Percentiles rank a stretch among this genome's conserved stretches.
Evolutionary conservation across 371 early-diverging fungal species (phyloP).

Genomic region (Zychaea mexicana): DNA sequence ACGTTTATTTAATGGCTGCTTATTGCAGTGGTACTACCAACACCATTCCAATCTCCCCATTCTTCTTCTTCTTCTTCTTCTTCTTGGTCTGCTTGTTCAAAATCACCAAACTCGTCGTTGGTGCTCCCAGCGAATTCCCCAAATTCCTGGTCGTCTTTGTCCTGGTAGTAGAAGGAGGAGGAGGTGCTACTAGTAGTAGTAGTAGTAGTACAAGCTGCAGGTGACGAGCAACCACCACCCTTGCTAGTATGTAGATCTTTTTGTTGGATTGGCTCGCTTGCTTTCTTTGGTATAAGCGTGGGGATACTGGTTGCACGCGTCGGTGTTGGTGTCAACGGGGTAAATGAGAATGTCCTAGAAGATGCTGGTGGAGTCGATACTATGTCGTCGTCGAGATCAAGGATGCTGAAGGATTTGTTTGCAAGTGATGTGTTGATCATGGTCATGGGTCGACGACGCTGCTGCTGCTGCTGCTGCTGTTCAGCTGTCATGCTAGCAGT

Average conservation of each 20-base stretch:
- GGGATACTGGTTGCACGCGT: not conserved
- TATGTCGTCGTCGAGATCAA: not conserved
- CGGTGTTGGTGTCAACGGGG: not conserved
- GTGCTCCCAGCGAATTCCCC: not conserved
- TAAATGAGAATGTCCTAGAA: constrained; percentile 1
- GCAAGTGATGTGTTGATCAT: not conserved
- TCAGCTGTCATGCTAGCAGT: too few species aligned
- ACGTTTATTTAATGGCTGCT: not conserved
- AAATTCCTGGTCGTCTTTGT: not conserved
- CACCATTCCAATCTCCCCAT: not conserved
- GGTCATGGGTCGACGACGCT: not conserved
- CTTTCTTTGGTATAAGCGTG: too few species aligned
- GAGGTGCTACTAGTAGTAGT: too few species aligned
- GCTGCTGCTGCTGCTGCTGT: not conserved
- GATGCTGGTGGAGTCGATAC: not conserved
- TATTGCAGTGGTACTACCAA: not conserved
- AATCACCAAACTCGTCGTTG: not conserved
- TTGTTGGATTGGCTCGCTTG: too few species aligned
- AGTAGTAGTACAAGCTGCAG: too few species aligned
- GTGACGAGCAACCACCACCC: too few species aligned
- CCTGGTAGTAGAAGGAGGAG: not conserved
- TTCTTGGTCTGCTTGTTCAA: not conserved
- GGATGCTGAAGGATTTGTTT: not conserved
- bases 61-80: not conserved
- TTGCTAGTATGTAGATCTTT: not conserved